Evolutionary conservation across 805 yeast species (phyloP).

Genomic region (Myxozyma geophila): DNA sequence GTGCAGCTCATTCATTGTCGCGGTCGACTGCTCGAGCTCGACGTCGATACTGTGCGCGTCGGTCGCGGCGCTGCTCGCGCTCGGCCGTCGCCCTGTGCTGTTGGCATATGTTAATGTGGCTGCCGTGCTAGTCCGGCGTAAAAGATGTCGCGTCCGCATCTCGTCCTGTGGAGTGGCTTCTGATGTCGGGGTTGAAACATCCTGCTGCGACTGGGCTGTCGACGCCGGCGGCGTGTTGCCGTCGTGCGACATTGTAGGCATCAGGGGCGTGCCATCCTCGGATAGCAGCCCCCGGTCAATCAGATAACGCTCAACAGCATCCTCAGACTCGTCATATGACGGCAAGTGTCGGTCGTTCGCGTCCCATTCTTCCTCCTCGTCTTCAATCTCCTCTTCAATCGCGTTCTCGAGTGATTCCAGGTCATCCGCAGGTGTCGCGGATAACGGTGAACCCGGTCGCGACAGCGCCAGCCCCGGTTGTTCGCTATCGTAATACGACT

Average conservation of each 20-base stretch:
- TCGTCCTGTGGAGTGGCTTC: background rate
- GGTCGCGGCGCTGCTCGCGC: background rate
- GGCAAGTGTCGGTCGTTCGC: conserved; percentile 32
- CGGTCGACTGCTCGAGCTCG: conserved; percentile 13
- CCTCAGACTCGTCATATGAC: conserved; percentile 33
- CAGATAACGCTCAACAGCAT: conserved; percentile 35
- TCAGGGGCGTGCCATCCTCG: conserved; percentile 31
- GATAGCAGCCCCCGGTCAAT: conserved; percentile 33
- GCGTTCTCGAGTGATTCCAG: conserved; percentile 14
- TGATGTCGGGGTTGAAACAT: background rate
- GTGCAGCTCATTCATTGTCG: conserved; percentile 19
- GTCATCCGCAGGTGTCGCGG: background rate
- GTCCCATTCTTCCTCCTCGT: conserved; percentile 36
- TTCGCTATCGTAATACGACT: conserved; percentile 25
- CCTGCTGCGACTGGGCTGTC: too few relatives aligned
- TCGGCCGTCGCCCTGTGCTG: background rate
- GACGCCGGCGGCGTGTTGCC: background rate
- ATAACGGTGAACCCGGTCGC: background rate
- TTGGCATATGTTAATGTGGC: conserved; percentile 5
- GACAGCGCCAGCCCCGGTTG: conserved; percentile 1
- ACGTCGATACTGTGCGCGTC: background rate
- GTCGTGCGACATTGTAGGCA: conserved; percentile 21
- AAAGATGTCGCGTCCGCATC: conserved; percentile 4
- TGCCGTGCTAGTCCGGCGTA: conserved; percentile 16
- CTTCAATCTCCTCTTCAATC: conserved; percentile 33